phyloP scores from a whole-genome alignment of 2,329 filamentous ascomycete genomes.

The Trichoderma brevicompactum region DNA sequence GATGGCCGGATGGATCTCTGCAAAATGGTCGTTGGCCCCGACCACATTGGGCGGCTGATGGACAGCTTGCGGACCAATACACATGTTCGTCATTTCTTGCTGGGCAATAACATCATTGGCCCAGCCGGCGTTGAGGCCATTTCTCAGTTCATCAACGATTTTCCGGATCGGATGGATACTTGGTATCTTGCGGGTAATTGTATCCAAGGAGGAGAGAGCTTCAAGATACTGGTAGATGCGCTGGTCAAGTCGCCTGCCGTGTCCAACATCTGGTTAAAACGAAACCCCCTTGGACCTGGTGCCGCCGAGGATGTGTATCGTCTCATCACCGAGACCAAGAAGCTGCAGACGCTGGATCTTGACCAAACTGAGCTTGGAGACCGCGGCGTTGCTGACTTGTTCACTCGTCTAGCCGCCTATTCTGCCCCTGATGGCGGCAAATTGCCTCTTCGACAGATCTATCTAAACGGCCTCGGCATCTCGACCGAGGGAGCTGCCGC shows the following conservation, averaged over 20 bases:
- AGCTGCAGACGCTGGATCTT: constrained; percentile 56
- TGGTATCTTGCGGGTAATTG: constrained; percentile 62
- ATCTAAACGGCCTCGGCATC: constrained; percentile 46
- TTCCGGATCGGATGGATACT: constrained; percentile 55
- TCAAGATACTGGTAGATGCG: constrained; percentile 50
- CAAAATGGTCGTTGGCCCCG: constrained; percentile 59
- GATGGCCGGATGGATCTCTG: constrained; percentile 59
- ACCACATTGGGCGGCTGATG: constrained; percentile 56
- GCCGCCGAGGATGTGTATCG: constrained; percentile 48
- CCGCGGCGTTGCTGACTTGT: constrained; percentile 50
- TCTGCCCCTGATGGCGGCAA: constrained; percentile 36
- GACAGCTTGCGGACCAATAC: constrained; percentile 51
- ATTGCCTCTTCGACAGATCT: constrained; percentile 44
- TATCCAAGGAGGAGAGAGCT: constrained; percentile 48
- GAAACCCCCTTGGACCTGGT: constrained; percentile 53
- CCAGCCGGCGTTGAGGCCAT: constrained; percentile 52
- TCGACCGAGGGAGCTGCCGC: constrained; percentile 39
- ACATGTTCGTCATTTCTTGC: constrained; percentile 56
- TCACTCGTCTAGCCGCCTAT: constrained; percentile 43
- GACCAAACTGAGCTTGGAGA: constrained; percentile 58
- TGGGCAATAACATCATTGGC: constrained; percentile 60
- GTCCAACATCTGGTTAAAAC: constrained; percentile 59
- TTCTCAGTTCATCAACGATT: constrained; percentile 50
- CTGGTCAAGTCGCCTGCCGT: constrained; percentile 49
- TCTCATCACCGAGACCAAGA: constrained; percentile 49